Percentiles rank a stretch among this genome's conserved stretches.
These are phyloP conservation scores for Thelephora ganbajun DNA, from an alignment of 768 basidiomycete genomes.

Conservation along the genomic window DNA sequence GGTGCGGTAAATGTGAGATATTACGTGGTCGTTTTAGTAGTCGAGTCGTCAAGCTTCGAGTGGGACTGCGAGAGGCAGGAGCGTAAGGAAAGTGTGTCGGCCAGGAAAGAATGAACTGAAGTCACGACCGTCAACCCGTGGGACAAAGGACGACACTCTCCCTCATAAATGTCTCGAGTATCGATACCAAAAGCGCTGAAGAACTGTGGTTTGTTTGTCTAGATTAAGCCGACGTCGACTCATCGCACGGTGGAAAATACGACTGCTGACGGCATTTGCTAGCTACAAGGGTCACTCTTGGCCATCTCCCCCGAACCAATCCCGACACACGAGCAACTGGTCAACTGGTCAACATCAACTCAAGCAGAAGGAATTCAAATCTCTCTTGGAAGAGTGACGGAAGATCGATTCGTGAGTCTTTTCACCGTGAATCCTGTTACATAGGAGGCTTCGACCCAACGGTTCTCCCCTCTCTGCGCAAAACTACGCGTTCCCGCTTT, in stretches of 20 bases:
- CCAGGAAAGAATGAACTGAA: too few species aligned
- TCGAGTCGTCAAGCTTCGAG: too few species aligned
- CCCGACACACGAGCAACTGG: slow-evolving; percentile 79
- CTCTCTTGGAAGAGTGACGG: slow-evolving; percentile 81
- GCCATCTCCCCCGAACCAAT: slow-evolving; percentile 83
- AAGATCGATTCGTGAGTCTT: slow-evolving; percentile 88
- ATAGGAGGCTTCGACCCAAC: not conserved
- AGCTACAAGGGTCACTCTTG: slow-evolving; percentile 73
- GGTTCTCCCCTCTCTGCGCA: slow-evolving; percentile 1
- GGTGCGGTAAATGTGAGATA: too few species aligned
- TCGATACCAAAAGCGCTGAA: too few species aligned
- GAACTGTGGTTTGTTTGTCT: slow-evolving; percentile 61
- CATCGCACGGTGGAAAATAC: not conserved
- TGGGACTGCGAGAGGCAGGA: too few species aligned
- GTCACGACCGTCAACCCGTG: too few species aligned
- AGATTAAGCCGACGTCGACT: slow-evolving; percentile 1
- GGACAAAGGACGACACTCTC: too few species aligned
- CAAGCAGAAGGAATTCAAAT: slow-evolving; percentile 53
- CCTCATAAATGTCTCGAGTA: too few species aligned
- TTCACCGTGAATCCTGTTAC: slow-evolving; percentile 9
- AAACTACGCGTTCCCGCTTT: too few species aligned
- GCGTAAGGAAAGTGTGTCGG: too few species aligned
- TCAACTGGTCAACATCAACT: slow-evolving; percentile 64
- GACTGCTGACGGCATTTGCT: slow-evolving; percentile 1
- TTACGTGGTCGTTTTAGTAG: too few species aligned